Conservation (phyloP, 2,329 filamentous ascomycete species). For the Fusarium paranaense region DNA sequence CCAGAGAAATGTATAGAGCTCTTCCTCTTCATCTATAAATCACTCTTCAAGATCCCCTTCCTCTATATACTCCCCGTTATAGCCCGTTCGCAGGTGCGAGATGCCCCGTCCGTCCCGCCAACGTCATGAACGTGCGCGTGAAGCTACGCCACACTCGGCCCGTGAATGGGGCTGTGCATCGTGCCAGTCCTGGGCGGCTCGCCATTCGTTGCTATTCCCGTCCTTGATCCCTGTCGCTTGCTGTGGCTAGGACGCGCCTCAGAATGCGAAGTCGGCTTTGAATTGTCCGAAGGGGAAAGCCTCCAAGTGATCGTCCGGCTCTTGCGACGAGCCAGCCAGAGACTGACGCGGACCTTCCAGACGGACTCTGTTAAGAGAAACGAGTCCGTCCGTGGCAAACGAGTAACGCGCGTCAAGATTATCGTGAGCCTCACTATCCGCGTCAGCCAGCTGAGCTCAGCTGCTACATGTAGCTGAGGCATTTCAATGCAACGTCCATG, state of each 20-base stretch:
- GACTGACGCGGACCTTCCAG: background rate
- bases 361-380: background rate
- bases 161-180: conserved; percentile 36
- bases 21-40: background rate
- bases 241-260: background rate
- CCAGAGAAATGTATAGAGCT: background rate
- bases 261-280: conserved; percentile 12
- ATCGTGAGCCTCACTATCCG: conserved; percentile 28
- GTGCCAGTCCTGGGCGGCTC: background rate
- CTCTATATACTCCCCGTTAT: background rate
- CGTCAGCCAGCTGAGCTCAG: conserved; percentile 23
- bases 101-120: conserved; percentile 4
- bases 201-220: conserved; percentile 29
- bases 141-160: conserved; percentile 31
- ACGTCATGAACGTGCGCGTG: conserved; percentile 37
- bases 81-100: background rate
- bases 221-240: conserved; percentile 5
- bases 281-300: conserved; percentile 13
- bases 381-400: background rate
- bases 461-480: background rate
- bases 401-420: conserved; percentile 31
- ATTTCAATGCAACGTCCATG: background rate
- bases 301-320: conserved; percentile 5
- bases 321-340: conserved; percentile 23
- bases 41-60: background rate